Base-by-base conservation (phyloP, 2,329 filamentous ascomycete genomes). In the Cladosporium velox region DNA sequence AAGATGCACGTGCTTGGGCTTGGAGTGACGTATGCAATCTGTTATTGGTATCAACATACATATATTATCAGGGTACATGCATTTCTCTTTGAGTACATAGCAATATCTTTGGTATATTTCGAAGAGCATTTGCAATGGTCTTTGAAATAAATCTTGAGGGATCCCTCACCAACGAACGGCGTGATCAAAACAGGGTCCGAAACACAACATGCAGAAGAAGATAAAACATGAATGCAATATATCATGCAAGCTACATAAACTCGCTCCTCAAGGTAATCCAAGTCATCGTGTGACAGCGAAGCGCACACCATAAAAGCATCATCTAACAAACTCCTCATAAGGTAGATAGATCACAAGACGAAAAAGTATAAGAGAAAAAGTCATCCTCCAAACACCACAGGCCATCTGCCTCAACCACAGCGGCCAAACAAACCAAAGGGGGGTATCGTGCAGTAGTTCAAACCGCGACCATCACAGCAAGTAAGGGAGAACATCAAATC, bases 1-100 rank as follows among this genome's bases (percentile, higher is more conserved):
- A 64, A 61, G 59, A 51, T 61, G 57, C 52, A 57, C 26, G 49
- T 30, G 28, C 51, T 54, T 30, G 34, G n/a, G 30, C 38, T 61
- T 55, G 55, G n/a, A n/a, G 35, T 59, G 57, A 59, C 57, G 57
- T 59, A 59, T 30, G 21, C n/a, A 26, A 10, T 18, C 8, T 18
- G 15, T 35, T n/a, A 26, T 21, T 38, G 15, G 21, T 14, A 7
- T 21, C 49, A 14, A 52, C 38, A 44, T 18, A 18, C 7, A 18
- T 41, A 3, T 18, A 41, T 18, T 41, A 41, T 41, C 5, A 41
- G 15, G 15, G 15, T 24, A 26, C 49, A 28, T 28, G 12, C 3
- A 6, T 30, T 2, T 26, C 15, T 28, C 14, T 2, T 51, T 28
- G 26, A 8, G 2, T 14, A 15, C 2, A 52, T 2, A 52, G 21